Base-by-base conservation (phyloP, 768 basidiomycete genomes). In the Lactifluus pinguis region DNA sequence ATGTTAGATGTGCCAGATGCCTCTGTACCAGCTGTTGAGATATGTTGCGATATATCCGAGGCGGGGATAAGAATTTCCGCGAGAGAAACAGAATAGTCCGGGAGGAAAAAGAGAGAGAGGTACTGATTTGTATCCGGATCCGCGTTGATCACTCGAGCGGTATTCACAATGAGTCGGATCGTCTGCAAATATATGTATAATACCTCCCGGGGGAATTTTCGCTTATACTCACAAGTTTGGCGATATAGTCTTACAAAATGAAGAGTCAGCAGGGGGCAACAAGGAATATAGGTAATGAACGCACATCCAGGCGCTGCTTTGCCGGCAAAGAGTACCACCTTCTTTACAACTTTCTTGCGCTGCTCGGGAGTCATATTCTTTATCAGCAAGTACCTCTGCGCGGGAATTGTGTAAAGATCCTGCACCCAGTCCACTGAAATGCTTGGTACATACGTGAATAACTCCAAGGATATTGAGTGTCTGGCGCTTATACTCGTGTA, bases 401-500 rank as follows among this genome's bases (percentile, higher is more conserved):
- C 47, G 47, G n/a, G 11, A 6, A 11, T 17, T 34, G 21, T 13
- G 19, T 30, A 55, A 59, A 62, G 39, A 39, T 44, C n/a, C 49
- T 44, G 7, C 6, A 4, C 19, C 13, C 34, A 2, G 1, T 6
- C 13, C 29, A 57, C 17, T 4, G 7, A n/a, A 47, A n/a, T 17
- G 15, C 3, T 42, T 6, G 38, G 36, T 32, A 74, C 85, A 42
- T 65, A 92, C 89, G 70, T 92, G 86, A 64, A 95, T 83, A 60
- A 94, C 87, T 53, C 88, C 89, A 53, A 98, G 80, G 67, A 97
- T 92, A 73, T 98, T 98, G 70, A 98, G 77, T 2, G 87, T 90
- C 80, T 99, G 95, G 59, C 97, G 87, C 84, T 92, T 93, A 69
- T 90, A 95, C 75, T 97, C 93, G 65, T 98, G 95, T 64, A 95